Evolutionary conservation across 345 rosid genomes (phyloP).

Genomic region (Carallia brachiata): DNA sequence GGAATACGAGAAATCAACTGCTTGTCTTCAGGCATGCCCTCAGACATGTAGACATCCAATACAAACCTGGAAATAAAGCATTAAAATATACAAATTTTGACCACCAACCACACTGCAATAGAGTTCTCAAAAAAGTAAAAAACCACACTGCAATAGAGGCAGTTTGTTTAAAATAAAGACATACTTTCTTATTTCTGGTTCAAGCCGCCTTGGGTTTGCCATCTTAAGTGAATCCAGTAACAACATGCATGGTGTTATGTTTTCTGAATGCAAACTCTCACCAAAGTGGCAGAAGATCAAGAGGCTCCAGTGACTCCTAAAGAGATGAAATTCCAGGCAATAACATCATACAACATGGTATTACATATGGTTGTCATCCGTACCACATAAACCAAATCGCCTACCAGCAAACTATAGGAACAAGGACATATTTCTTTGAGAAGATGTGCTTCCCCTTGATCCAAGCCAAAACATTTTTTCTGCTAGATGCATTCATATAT

Average conservation of each 20-base stretch:
- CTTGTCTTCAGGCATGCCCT: conserved; percentile 44
- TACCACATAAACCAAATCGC: neutral
- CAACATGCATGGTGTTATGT: conserved; percentile 49
- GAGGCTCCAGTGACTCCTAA: conserved; percentile 61
- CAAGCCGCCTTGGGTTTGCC: conserved; percentile 48
- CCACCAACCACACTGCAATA: neutral
- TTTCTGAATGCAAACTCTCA: conserved; percentile 41
- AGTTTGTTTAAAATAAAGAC: conserved; percentile 1
- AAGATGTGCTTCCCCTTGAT: conserved; percentile 53
- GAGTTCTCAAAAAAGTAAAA: too few species aligned
- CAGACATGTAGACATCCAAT: conserved; percentile 43
- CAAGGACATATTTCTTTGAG: conserved; percentile 56
- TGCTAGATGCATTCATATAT: conserved; percentile 36
- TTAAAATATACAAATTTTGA: neutral
- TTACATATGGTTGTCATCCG: neutral
- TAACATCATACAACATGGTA: conserved; percentile 8
- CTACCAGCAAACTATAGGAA: conserved; percentile 69
- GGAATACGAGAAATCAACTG: conserved; percentile 41
- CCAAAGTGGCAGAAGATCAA: conserved; percentile 72
- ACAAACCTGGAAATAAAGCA: conserved; percentile 47
- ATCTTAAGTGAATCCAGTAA: conserved; percentile 66
- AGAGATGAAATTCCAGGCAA: conserved; percentile 15
- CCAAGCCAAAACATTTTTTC: conserved; percentile 43
- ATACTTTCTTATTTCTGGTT: conserved; percentile 61
- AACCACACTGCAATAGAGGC: too few species aligned